Evolutionary conservation across 768 basidiomycete genomes (phyloP).

Genomic region (Mycena indigotica): DNA sequence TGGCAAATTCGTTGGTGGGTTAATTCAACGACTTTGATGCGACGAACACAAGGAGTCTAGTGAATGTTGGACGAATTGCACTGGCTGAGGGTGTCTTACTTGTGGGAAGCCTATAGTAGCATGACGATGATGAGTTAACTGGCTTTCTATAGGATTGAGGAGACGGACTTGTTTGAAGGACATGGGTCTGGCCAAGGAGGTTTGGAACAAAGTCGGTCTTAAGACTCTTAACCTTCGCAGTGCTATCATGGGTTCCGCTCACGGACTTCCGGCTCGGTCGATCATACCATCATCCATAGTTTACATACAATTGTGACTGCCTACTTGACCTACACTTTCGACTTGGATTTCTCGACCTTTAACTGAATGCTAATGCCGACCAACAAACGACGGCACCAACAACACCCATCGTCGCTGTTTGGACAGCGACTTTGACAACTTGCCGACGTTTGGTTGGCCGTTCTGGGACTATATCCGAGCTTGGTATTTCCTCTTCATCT

Average conservation of each 20-base stretch:
- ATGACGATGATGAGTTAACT: constrained; percentile 14
- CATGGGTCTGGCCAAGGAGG: neutral
- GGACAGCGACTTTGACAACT: constrained; percentile 46
- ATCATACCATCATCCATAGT: constrained; percentile 1
- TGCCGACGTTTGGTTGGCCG: constrained; percentile 49
- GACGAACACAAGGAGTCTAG: constrained; percentile 57
- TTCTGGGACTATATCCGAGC: constrained; percentile 31
- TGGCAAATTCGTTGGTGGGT: too few species aligned
- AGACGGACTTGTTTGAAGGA: constrained; percentile 35
- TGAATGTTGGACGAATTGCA: constrained; percentile 23
- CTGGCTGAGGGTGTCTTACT: constrained; percentile 39
- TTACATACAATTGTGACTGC: constrained; percentile 9
- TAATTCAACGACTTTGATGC: too few species aligned
- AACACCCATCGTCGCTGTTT: constrained; percentile 63
- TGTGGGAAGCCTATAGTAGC: constrained; percentile 44
- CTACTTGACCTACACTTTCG: neutral
- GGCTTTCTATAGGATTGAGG: constrained; percentile 15
- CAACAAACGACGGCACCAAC: constrained; percentile 74
- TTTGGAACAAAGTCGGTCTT: neutral
- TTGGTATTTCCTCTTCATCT: constrained; percentile 42
- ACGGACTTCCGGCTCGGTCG: constrained; percentile 1
- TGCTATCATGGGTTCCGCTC: constrained; percentile 2
- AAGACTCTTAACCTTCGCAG: too few species aligned
- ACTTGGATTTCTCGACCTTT: constrained; percentile 7
- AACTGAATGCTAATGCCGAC: constrained; percentile 72